A percentile compares a stretch with the other conserved stretches of the same genome.
Conservation (phyloP, 2,329 filamentous ascomycete genomes). For the Daldinia sp. region DNA sequence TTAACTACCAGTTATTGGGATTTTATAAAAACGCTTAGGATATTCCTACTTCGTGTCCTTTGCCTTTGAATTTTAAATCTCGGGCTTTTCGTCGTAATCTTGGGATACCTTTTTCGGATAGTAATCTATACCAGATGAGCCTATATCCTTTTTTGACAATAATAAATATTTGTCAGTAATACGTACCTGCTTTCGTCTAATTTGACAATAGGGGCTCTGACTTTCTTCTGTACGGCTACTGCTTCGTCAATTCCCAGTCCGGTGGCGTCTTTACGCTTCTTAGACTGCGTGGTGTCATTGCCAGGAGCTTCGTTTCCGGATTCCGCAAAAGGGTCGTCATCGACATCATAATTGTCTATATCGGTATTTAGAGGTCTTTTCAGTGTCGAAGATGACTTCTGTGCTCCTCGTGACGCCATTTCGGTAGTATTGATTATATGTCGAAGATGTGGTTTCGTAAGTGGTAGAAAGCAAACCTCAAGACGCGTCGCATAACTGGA, state of each 20-base stretch:
- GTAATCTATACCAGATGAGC: slow-evolving; percentile 65
- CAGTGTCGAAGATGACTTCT: slow-evolving; percentile 31
- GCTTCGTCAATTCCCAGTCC: slow-evolving; percentile 87
- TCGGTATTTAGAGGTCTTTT: slow-evolving; percentile 68
- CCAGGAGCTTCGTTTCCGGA: slow-evolving; percentile 56
- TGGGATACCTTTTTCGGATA: slow-evolving; percentile 86
- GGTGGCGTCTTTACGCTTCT: slow-evolving; percentile 63
- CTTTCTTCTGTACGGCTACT: slow-evolving; percentile 82
- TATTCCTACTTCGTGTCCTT: slow-evolving; percentile 82
- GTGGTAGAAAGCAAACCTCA: not conserved
- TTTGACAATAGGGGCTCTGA: slow-evolving; percentile 79
- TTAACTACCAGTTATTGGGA: slow-evolving; percentile 17
- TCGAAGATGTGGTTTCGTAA: not conserved
- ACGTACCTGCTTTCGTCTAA: slow-evolving; percentile 81
- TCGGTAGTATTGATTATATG: slow-evolving; percentile 3
- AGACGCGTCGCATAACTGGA: slow-evolving; percentile 32
- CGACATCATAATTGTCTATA: slow-evolving; percentile 81
- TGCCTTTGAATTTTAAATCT: slow-evolving; percentile 85
- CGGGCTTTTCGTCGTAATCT: slow-evolving; percentile 79
- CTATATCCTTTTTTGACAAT: not conserved
- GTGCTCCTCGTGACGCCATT: slow-evolving; percentile 49
- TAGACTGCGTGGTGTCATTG: slow-evolving; percentile 50
- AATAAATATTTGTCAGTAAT: not conserved
- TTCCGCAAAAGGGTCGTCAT: slow-evolving; percentile 65
- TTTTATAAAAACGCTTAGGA: not conserved